Conservation (phyloP, 1,284 basidiomycete species). For the Microbotryum scabiosae region DNA sequence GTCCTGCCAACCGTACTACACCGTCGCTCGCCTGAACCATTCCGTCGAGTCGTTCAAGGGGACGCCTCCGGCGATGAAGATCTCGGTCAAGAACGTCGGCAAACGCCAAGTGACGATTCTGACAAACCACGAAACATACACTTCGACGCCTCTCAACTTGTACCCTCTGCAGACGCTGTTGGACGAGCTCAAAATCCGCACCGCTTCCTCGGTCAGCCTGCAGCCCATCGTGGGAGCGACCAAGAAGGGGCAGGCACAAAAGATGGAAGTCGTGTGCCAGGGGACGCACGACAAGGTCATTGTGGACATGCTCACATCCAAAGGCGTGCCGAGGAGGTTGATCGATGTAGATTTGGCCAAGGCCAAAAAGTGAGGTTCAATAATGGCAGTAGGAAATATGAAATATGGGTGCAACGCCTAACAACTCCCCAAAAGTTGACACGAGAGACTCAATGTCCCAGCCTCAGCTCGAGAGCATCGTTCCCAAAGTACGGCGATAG, state of each 20-base stretch:
- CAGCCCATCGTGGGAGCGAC: no score
- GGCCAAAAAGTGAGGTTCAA: constrained; percentile 22
- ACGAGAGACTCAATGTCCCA: no score
- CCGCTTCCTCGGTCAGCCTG: background rate
- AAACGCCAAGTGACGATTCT: constrained; percentile 59
- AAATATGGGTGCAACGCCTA: no score
- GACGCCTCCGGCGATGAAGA: constrained; percentile 55
- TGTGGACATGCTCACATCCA: constrained; percentile 54
- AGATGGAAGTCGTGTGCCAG: background rate
- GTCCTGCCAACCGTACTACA: constrained; percentile 62
- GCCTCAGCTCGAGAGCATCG: no score
- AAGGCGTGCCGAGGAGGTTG: constrained; percentile 71
- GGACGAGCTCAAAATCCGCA: constrained; percentile 23
- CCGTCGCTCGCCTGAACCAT: constrained; percentile 37
- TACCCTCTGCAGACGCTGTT: background rate
- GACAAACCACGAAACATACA: constrained; percentile 31
- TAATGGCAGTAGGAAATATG: no score
- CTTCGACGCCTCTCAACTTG: background rate
- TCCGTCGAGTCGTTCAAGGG: constrained; percentile 49
- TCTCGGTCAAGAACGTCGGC: constrained; percentile 60
- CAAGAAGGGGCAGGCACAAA: no score
- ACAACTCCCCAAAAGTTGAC: no score
- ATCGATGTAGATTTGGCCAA: constrained; percentile 47
- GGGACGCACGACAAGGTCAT: constrained; percentile 66
- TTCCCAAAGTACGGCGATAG: no score